Percentiles rank a stretch among this genome's conserved stretches.
Conservation (phyloP, 129 eudicot species). For the Ambrosia artemisiifolia region DNA sequence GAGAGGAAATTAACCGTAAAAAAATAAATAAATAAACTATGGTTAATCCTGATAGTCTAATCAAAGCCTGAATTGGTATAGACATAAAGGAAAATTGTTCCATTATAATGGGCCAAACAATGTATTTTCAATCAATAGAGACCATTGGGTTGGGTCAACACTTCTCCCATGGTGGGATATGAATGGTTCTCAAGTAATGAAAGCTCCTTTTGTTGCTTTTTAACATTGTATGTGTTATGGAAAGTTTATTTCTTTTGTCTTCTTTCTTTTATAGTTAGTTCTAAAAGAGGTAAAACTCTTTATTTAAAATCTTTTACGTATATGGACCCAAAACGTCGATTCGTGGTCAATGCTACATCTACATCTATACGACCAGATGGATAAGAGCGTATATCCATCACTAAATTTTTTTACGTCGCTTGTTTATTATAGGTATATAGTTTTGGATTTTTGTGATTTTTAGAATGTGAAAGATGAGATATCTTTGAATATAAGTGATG, state of each 20-base stretch:
- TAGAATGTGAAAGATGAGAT: constrained; percentile 4
- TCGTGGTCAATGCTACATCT: constrained; percentile 10
- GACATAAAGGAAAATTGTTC: constrained; percentile 28
- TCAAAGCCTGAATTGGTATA: not conserved
- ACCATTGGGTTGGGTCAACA: constrained; percentile 42
- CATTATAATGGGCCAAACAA: constrained; percentile 26
- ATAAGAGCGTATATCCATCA: constrained; percentile 15
- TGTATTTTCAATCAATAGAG: constrained; percentile 22
- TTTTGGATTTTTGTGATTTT: not conserved
- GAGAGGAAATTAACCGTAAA: no score
- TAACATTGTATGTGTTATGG: constrained; percentile 22
- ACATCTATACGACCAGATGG: not conserved
- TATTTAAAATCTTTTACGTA: constrained; percentile 10
- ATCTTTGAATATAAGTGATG: constrained; percentile 2
- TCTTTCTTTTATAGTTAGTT: constrained; percentile 23
- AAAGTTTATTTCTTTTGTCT: constrained; percentile 28
- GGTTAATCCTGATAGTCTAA: not conserved
- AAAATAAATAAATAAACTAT: no score
- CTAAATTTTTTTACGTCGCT: not conserved
- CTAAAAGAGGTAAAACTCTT: constrained; percentile 19
- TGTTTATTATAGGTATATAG: not conserved
- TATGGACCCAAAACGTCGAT: constrained; percentile 11
- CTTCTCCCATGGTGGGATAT: constrained; percentile 34
- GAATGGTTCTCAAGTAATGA: constrained; percentile 32
- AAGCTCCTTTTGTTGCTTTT: constrained; percentile 32